Conservation (phyloP, 495 filamentous ascomycete species). For the Aspergillus egyptiacus region DNA sequence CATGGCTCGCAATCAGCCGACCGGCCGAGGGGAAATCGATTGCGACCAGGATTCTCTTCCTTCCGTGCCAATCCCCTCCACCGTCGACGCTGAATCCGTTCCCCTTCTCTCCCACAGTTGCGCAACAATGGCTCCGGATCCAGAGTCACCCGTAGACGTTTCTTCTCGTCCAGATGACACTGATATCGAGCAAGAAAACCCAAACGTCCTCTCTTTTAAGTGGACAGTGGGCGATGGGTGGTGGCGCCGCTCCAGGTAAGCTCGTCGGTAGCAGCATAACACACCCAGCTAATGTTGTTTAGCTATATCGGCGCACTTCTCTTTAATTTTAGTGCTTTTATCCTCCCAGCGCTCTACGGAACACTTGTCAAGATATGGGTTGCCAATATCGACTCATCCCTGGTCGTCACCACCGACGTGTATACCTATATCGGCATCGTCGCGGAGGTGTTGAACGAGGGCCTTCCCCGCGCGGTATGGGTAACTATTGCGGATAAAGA, state of each 20-base stretch:
- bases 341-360: slow-evolving; percentile 61
- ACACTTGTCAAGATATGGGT: slow-evolving; percentile 73
- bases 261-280: not conserved
- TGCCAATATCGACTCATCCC: slow-evolving; percentile 57
- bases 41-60: too few species aligned
- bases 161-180: not conserved
- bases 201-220: not conserved
- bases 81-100: not conserved
- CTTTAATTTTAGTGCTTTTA: slow-evolving; percentile 59
- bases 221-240: slow-evolving; percentile 7
- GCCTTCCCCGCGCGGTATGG: slow-evolving; percentile 64
- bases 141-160: not conserved
- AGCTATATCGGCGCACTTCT: slow-evolving; percentile 53
- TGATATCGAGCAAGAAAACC: not conserved
- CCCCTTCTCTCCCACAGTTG: not conserved
- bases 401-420: slow-evolving; percentile 63
- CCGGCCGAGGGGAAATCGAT: too few species aligned
- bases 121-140: not conserved
- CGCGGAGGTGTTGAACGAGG: slow-evolving; percentile 67
- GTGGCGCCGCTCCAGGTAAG: slow-evolving; percentile 14
- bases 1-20: too few species aligned
- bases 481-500: slow-evolving; percentile 62
- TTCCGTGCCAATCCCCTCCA: not conserved
- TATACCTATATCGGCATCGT: slow-evolving; percentile 61
- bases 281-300: not conserved